Conservation (phyloP, 805 yeast genomes). For the Komagataella pseudopastoris region DNA sequence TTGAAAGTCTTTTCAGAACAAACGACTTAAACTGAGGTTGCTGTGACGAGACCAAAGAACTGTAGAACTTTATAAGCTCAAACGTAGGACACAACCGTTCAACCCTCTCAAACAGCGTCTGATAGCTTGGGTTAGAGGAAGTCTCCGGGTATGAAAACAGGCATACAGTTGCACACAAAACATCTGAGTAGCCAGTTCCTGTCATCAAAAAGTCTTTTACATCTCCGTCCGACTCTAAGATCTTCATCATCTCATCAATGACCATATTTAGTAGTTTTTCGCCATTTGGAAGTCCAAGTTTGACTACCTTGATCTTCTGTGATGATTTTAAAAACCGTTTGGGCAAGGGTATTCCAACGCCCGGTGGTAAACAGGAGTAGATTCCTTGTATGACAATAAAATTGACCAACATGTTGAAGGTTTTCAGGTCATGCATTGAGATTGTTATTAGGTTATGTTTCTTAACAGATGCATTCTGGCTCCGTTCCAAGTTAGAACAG, state of each 20-base stretch:
- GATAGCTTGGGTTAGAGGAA: conserved; percentile 1
- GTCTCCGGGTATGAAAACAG: conserved; percentile 22
- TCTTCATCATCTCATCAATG: conserved; percentile 16
- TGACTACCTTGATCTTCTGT: conserved; percentile 10
- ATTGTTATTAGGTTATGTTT: conserved; percentile 37
- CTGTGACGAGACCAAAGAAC: conserved; percentile 36
- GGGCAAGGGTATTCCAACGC: conserved; percentile 51
- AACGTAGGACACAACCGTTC: conserved; percentile 48
- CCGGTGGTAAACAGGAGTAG: conserved; percentile 42
- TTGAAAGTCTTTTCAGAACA: conserved; percentile 35
- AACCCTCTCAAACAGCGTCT: conserved; percentile 11
- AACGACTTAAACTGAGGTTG: conserved; percentile 31
- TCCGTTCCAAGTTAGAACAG: conserved; percentile 16
- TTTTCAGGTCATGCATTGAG: conserved; percentile 76
- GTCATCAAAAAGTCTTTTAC: conserved; percentile 38
- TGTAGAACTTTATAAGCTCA: conserved; percentile 46
- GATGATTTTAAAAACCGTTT: conserved; percentile 43
- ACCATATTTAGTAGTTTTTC: conserved; percentile 9
- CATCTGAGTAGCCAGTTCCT: conserved; percentile 58
- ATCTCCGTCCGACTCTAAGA: conserved; percentile 30
- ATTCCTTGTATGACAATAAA: conserved; percentile 59
- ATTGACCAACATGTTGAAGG: conserved; percentile 51
- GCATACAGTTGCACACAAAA: conserved; percentile 32
- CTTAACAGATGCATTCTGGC: conserved; percentile 2
- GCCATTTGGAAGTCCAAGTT: conserved; percentile 8